A percentile compares a stretch with the other conserved stretches of the same genome.
phyloP scores from a whole-genome alignment of 352 stramenopile genomes.

The Thalassiosira livingstoniorum region DNA sequence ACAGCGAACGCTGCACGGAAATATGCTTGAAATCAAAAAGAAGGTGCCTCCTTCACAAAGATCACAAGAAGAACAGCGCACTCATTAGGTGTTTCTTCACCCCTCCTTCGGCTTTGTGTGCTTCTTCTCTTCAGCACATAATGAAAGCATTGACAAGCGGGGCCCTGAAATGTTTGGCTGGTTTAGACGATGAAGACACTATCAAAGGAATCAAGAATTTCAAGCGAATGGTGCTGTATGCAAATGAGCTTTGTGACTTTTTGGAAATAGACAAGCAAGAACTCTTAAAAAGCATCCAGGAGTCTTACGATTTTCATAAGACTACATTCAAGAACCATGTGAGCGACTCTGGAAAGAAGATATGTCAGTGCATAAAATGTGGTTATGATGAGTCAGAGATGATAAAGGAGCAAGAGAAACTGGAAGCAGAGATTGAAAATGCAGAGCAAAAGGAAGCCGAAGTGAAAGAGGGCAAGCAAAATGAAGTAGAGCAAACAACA shows the following conservation, averaged over 20 bases:
- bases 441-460: too few species aligned
- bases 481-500: too few species aligned
- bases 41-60: background rate
- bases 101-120: background rate
- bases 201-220: constrained; percentile 25
- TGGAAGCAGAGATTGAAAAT: too few species aligned
- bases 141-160: constrained; percentile 5
- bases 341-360: background rate
- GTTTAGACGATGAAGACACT: constrained; percentile 23
- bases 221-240: background rate
- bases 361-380: too few species aligned
- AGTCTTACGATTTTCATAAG: background rate
- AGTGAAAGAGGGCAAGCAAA: too few species aligned
- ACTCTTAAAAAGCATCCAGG: background rate
- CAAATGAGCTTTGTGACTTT: background rate
- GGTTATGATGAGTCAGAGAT: background rate
- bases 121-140: constrained; percentile 4
- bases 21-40: background rate
- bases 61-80: background rate
- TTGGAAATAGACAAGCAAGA: background rate
- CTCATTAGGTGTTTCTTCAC: constrained; percentile 8
- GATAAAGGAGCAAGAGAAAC: too few species aligned
- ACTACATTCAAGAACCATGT: background rate
- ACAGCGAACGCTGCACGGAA: too few species aligned
- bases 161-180: constrained; percentile 2